A percentile compares a stretch with the other conserved stretches of the same genome.
These are phyloP conservation scores for Candida chauliodis DNA, from an alignment of 805 yeast species.

Conservation along the genomic window DNA sequence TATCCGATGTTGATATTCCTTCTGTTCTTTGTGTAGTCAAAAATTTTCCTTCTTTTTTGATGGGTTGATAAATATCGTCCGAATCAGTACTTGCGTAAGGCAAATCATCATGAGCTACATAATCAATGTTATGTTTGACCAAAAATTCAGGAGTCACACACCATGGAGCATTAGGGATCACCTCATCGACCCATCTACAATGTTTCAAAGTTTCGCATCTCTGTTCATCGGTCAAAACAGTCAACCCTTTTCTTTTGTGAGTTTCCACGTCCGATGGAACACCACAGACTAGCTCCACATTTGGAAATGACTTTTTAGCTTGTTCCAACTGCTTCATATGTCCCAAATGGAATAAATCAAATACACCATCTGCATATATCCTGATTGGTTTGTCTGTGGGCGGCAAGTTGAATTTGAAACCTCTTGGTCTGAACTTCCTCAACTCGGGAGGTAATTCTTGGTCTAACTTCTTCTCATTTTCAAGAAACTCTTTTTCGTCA, in stretches of 20 bases:
- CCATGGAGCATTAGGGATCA: conserved; percentile 94
- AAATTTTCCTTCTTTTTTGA: conserved; percentile 87
- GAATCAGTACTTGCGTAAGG: conserved; percentile 89
- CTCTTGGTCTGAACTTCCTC: conserved; percentile 75
- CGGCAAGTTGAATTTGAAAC: conserved; percentile 76
- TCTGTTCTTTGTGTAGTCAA: conserved; percentile 94
- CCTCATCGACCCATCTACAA: conserved; percentile 98
- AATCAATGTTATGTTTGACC: conserved; percentile 77
- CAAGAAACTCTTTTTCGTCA: conserved; percentile 30
- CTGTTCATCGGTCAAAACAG: conserved; percentile 84
- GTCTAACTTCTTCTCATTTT: conserved; percentile 59
- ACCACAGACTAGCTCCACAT: conserved; percentile 84
- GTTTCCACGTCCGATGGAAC: conserved; percentile 88
- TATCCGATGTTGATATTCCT: conserved; percentile 93
- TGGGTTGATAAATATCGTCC: conserved; percentile 91
- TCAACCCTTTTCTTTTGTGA: conserved; percentile 87
- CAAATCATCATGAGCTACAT: conserved; percentile 95
- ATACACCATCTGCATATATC: conserved; percentile 97
- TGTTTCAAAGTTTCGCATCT: conserved; percentile 88
- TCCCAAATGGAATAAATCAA: conserved; percentile 93
- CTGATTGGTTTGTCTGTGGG: conserved; percentile 83
- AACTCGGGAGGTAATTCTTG: conserved; percentile 63
- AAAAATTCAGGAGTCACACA: conserved; percentile 81
- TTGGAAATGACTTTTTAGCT: conserved; percentile 86
- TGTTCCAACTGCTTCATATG: conserved; percentile 98